phyloP scores from a whole-genome alignment of 1,284 basidiomycete species.

The Microstroma glucosiphilum region DNA sequence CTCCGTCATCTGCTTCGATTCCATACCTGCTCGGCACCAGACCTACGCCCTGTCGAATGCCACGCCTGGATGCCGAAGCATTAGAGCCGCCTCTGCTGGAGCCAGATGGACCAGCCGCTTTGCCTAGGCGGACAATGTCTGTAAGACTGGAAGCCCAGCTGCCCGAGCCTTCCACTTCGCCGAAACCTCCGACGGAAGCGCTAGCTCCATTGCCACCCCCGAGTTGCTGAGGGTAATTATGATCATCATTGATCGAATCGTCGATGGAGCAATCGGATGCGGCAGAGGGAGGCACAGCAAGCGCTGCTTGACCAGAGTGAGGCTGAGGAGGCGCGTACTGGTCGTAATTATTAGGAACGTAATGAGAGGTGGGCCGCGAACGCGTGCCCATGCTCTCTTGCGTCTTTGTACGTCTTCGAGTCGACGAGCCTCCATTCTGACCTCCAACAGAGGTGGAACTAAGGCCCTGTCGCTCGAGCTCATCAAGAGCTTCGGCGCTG shows the following conservation, averaged over 20 bases:
- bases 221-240: not conserved
- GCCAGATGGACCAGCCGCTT: not conserved
- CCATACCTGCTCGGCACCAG: not conserved
- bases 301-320: not conserved
- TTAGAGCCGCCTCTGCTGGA: not conserved
- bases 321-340: not conserved
- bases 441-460: conserved; percentile 1
- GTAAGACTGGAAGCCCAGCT: not conserved
- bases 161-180: conserved; percentile 4
- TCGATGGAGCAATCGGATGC: not conserved
- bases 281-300: not conserved
- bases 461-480: not conserved
- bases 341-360: not conserved
- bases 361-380: not conserved
- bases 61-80: not conserved
- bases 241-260: not conserved
- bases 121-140: not conserved
- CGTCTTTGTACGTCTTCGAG: not conserved
- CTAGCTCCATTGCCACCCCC: not conserved
- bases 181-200: not conserved
- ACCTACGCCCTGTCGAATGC: not conserved
- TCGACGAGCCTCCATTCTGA: not conserved
- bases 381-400: not conserved
- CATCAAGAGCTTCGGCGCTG: not conserved
- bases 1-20: not conserved